Evolutionary conservation across 176 grass and related monocot species (phyloP).

Genomic region (Avena sativa): DNA sequence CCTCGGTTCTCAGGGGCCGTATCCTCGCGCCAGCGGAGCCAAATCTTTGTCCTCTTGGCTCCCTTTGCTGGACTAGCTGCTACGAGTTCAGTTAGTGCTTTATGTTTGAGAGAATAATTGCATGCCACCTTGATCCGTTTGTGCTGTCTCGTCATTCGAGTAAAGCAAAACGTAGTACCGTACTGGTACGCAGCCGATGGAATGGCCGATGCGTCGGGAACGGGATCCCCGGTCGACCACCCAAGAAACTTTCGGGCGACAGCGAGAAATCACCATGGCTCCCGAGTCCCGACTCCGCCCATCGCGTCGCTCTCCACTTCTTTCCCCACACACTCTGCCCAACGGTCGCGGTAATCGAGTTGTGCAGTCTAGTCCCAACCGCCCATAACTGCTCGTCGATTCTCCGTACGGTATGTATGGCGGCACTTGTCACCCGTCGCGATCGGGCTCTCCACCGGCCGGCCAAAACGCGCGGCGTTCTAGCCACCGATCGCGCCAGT

Average conservation of each 20-base stretch:
- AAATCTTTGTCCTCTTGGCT: conserved; percentile 30
- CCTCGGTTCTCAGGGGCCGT: neutral
- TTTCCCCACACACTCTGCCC: too few species aligned
- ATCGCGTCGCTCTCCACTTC: too few species aligned
- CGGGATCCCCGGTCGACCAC: neutral
- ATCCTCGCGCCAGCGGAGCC: conserved; percentile 29
- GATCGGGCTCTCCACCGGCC: neutral
- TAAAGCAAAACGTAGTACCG: neutral
- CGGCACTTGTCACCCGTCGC: conserved; percentile 21
- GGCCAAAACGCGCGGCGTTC: neutral
- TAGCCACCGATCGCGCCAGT: neutral
- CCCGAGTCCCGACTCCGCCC: too few species aligned
- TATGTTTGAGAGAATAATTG: neutral
- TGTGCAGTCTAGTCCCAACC: conserved; percentile 7
- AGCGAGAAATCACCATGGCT: neutral
- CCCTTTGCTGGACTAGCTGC: neutral
- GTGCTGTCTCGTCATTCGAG: neutral
- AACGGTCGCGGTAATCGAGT: neutral
- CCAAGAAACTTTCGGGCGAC: neutral
- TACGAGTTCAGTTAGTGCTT: neutral
- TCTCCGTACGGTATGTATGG: neutral
- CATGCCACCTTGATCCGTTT: neutral
- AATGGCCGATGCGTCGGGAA: neutral
- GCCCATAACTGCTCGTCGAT: neutral
- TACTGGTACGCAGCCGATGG: neutral